Conservation (phyloP, 305 asterid genomes). For the Fraxinus nigra region DNA sequence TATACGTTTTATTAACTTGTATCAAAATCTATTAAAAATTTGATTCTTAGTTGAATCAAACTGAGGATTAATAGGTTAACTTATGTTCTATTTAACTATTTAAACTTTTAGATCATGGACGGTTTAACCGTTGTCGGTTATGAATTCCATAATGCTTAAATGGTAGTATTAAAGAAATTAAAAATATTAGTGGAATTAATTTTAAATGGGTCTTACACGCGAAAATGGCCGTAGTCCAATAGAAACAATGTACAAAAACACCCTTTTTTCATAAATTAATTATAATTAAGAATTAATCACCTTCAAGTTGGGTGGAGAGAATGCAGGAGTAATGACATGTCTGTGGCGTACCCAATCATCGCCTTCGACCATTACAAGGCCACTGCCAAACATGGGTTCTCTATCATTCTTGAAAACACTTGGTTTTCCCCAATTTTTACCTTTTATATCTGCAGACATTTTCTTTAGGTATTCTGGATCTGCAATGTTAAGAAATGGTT, state of each 20-base stretch:
- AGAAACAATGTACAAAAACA: background rate
- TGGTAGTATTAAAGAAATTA: background rate
- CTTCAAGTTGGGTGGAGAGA: conserved; percentile 71
- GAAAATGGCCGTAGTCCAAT: background rate
- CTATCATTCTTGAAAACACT: conserved; percentile 70
- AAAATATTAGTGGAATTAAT: background rate
- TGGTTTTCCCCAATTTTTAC: conserved; percentile 90
- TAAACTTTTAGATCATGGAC: background rate
- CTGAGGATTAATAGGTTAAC: too few species aligned
- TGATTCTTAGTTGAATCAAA: background rate
- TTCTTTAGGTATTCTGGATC: conserved; percentile 67
- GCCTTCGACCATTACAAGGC: conserved; percentile 82
- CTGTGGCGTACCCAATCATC: conserved; percentile 93
- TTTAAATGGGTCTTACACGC: background rate
- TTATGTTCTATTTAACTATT: background rate
- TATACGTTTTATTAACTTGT: background rate
- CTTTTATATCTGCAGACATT: conserved; percentile 56
- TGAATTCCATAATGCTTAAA: background rate
- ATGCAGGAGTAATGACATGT: conserved; percentile 75
- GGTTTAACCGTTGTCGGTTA: background rate
- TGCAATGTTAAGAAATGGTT: conserved; percentile 82
- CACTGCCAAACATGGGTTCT: conserved; percentile 84
- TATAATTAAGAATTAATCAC: conserved; percentile 23
- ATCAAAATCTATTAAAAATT: too few species aligned
- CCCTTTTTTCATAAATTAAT: background rate